A percentile compares a stretch with the other conserved stretches of the same genome.
phyloP scores from a whole-genome alignment of 768 basidiomycete genomes.

The Boletus fagicola region DNA sequence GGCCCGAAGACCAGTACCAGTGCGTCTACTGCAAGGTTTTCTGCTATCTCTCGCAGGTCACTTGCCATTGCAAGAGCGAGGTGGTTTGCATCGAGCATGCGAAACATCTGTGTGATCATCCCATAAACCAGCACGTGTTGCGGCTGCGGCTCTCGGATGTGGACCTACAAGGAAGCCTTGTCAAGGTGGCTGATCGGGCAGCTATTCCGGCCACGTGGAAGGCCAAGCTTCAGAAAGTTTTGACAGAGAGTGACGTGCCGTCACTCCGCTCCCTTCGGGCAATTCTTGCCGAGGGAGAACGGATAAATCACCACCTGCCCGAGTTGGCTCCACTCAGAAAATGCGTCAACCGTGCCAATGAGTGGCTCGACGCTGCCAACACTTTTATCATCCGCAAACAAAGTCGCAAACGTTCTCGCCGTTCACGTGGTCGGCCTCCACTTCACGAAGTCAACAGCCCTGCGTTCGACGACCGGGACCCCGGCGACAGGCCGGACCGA shows the following conservation, averaged over 20 bases:
- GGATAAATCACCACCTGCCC: slow-evolving; percentile 70
- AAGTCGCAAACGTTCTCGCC: slow-evolving; percentile 71
- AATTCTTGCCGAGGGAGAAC: slow-evolving; percentile 85
- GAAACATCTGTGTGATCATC: slow-evolving; percentile 69
- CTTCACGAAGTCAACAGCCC: slow-evolving; percentile 40
- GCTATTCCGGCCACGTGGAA: slow-evolving; percentile 75
- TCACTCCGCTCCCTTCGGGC: slow-evolving; percentile 74
- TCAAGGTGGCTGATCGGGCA: slow-evolving; percentile 68
- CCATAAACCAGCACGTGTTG: slow-evolving; percentile 55
- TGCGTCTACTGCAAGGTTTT: slow-evolving; percentile 91
- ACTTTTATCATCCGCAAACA: slow-evolving; percentile 77
- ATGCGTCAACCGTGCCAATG: slow-evolving; percentile 77
- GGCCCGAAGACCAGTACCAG: slow-evolving; percentile 92
- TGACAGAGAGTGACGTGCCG: slow-evolving; percentile 71
- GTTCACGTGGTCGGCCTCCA: slow-evolving; percentile 55
- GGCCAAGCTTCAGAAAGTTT: slow-evolving; percentile 59
- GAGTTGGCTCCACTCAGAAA: slow-evolving; percentile 72
- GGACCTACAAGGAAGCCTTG: slow-evolving; percentile 65
- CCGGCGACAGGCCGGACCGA: slow-evolving; percentile 67
- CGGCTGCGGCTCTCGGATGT: slow-evolving; percentile 81
- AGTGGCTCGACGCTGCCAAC: slow-evolving; percentile 87
- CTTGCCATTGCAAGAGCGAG: slow-evolving; percentile 72
- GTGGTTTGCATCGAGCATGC: slow-evolving; percentile 87
- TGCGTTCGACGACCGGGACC: slow-evolving; percentile 43
- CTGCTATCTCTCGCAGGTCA: slow-evolving; percentile 92